A percentile compares a stretch with the other conserved stretches of the same genome.
phyloP scores from a whole-genome alignment of 495 filamentous ascomycete species.

The Penicillium manginii region DNA sequence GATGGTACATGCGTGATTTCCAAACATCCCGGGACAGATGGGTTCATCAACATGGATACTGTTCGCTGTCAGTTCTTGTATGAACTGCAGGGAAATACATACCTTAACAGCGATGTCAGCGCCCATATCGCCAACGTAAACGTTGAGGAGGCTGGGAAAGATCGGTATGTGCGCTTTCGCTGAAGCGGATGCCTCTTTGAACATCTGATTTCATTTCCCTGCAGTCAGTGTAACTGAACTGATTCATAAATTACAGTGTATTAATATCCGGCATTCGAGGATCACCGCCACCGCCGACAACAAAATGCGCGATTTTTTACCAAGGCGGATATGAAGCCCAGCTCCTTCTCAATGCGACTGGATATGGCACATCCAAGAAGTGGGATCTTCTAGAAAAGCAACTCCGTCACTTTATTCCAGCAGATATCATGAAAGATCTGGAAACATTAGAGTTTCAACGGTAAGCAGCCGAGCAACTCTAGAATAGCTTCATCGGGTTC shows the following conservation, averaged over 20 bases:
- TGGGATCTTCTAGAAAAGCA: slow-evolving; percentile 38
- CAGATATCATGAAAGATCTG: slow-evolving; percentile 16
- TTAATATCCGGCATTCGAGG: slow-evolving; percentile 47
- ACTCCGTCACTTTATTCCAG: slow-evolving; percentile 26
- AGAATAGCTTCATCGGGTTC: not conserved
- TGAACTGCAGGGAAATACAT: slow-evolving; percentile 58
- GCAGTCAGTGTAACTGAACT: not conserved
- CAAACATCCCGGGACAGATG: slow-evolving; percentile 28
- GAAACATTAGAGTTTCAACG: slow-evolving; percentile 38
- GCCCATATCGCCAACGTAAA: slow-evolving; percentile 46
- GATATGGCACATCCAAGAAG: slow-evolving; percentile 35
- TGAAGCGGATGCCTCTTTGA: not conserved
- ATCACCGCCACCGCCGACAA: slow-evolving; percentile 54
- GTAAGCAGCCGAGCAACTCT: not conserved
- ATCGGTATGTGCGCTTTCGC: slow-evolving; percentile 24
- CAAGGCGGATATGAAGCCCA: slow-evolving; percentile 51
- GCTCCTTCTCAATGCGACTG: slow-evolving; percentile 42
- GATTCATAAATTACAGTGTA: slow-evolving; percentile 29
- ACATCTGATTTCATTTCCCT: not conserved
- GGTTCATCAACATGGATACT: slow-evolving; percentile 41
- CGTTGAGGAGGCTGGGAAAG: slow-evolving; percentile 34
- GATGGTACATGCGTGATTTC: slow-evolving; percentile 37
- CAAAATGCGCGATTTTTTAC: slow-evolving; percentile 56
- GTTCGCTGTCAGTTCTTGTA: slow-evolving; percentile 58
- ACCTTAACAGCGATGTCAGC: slow-evolving; percentile 57